Base-by-base conservation (phyloP, 768 basidiomycete species). In the Phallus indusiatus region DNA sequence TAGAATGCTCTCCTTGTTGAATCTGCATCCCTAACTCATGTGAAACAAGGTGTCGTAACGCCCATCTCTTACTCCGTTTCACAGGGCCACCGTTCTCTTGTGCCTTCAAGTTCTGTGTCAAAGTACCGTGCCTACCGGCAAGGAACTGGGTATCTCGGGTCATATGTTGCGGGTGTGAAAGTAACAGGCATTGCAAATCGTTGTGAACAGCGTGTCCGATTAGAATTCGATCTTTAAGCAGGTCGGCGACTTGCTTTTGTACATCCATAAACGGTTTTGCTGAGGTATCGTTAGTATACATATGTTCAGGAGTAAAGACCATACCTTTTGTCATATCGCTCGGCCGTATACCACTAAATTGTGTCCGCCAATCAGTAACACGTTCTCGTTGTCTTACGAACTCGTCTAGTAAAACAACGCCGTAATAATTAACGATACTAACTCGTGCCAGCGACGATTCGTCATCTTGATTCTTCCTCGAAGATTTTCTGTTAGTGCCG, bases 171-270 rank as follows among this genome's bases (percentile, higher is more conserved):
- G 88, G 85, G 67, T 90, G 89, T 0, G 86, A 83, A 24, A 90
- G 77, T 5, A 90, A 74, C 3, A 89, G 79, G 1, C 78, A 85
- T 83, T 85, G 64, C 1, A 96, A 76, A 74, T 98, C 95, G 64
- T 97, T 91, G 67, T 85, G 77, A 5, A 99, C 76, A 0, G 95
- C 94, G 68, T 98, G 96, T 1, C 94, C 96, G 8, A 98, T 77
- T 12, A 98, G 70, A 47, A 94, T 81, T 52, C 85, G 78, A 56
- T 85, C 90, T 61, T 88, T 81, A 14, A 95, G 67, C 17, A 97
- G 65, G 42, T 81, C 84, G 0, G 90, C 82, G 0, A 95, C 90
- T 51, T 77, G 73, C 65, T 84, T 78, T 68, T 96, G 94, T 0
- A 96, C 79, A 51, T 88, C 83, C 6, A 78, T 79, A 66, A 96